These are phyloP conservation scores for Paxillus involutus DNA, from an alignment of 768 basidiomycete genomes.

Conservation along the genomic window DNA sequence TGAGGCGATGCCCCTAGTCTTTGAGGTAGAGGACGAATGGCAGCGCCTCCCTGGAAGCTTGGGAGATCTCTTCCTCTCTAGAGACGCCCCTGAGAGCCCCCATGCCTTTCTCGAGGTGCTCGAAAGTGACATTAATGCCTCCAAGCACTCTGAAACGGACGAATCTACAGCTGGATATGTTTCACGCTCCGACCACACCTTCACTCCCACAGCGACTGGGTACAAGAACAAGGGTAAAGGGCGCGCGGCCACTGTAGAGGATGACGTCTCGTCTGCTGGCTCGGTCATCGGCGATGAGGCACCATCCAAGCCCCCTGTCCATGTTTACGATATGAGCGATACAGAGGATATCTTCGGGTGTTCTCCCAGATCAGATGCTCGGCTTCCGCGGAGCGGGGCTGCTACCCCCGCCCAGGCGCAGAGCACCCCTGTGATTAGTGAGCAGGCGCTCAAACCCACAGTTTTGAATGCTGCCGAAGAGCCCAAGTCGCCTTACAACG, in stretches of 20 bases:
- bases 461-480: constrained; percentile 8
- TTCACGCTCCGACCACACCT: constrained; percentile 25
- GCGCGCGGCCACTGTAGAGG: constrained; percentile 28
- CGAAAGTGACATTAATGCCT: constrained; percentile 38
- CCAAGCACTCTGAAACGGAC: constrained; percentile 27
- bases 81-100: constrained; percentile 39
- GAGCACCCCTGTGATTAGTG: constrained; percentile 39
- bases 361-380: constrained; percentile 14
- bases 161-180: constrained; percentile 35
- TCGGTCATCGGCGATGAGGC: constrained; percentile 42
- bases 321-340: constrained; percentile 47
- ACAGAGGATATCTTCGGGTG: constrained; percentile 25
- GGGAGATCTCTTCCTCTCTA: constrained; percentile 40
- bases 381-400: constrained; percentile 17
- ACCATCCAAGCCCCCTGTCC: constrained; percentile 59
- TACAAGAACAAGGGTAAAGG: constrained; percentile 53
- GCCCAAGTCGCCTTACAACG: constrained; percentile 13
- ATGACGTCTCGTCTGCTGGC: constrained; percentile 39
- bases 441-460: constrained; percentile 20
- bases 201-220: constrained; percentile 8
- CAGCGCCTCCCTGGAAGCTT: constrained; percentile 48
- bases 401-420: constrained; percentile 36
- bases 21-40: constrained; percentile 63
- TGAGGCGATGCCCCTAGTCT: constrained; percentile 43
- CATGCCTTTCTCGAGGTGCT: constrained; percentile 69